Conservation (phyloP, 2,329 filamentous ascomycete species). For the Metarhizium rileyi region DNA sequence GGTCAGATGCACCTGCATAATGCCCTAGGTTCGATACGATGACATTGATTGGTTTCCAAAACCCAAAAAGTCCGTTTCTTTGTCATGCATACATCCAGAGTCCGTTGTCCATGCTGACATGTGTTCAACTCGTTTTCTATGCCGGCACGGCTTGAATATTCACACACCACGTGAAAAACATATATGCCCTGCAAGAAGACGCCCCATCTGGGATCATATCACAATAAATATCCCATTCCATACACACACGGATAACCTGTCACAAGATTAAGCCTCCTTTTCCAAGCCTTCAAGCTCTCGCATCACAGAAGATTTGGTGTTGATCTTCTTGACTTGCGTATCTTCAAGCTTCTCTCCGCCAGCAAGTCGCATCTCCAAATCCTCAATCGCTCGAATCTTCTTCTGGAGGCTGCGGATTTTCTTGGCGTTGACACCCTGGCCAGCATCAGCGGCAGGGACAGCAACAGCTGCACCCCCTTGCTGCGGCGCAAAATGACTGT, state of each 20-base stretch:
- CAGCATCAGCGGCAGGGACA: conserved; percentile 26
- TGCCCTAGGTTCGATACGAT: background rate
- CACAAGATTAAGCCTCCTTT: conserved; percentile 12
- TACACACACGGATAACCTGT: background rate
- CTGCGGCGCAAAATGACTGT: conserved; percentile 10
- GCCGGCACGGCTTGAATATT: background rate
- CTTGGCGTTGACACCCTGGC: conserved; percentile 71
- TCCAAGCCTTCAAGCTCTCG: conserved; percentile 64
- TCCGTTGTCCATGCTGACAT: background rate
- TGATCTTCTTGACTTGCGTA: conserved; percentile 97
- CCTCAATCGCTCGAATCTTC: conserved; percentile 96
- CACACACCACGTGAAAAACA: background rate
- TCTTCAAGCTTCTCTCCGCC: conserved; percentile 95
- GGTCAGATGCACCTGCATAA: background rate
- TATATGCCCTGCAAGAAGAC: background rate
- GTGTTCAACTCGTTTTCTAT: background rate
- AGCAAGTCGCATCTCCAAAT: conserved; percentile 92
- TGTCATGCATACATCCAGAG: background rate
- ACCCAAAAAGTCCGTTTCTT: conserved; percentile 2
- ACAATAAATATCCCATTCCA: background rate
- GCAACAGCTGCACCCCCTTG: conserved; percentile 36
- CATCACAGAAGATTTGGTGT: conserved; percentile 73
- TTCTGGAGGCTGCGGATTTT: conserved; percentile 90
- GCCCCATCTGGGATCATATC: background rate
- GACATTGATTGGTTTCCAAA: background rate